Percentiles rank a stretch among this genome's conserved stretches.
These are phyloP conservation scores for Populus trichocarpa DNA, from an alignment of 441 rosid species.

Conservation along the genomic window DNA sequence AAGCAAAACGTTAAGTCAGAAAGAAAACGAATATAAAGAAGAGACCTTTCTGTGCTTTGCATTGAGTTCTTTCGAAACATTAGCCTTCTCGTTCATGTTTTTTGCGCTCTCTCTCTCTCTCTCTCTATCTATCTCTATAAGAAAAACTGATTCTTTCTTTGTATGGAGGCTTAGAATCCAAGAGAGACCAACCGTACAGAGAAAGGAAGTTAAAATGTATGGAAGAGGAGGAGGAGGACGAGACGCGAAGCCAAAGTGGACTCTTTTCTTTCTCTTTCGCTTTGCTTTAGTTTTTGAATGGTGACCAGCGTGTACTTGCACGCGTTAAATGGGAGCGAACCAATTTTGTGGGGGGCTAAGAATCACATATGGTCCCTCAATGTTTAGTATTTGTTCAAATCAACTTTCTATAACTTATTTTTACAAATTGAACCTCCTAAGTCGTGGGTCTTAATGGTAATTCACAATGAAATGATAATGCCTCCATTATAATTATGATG, in stretches of 20 bases:
- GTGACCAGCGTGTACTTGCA: constrained; percentile 14
- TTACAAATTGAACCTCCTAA: background rate
- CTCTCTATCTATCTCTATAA: background rate
- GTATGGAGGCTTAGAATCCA: constrained; percentile 12
- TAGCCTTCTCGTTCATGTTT: constrained; percentile 63
- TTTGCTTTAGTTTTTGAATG: constrained; percentile 22
- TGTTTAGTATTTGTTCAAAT: background rate
- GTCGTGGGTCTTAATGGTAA: background rate
- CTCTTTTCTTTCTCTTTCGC: constrained; percentile 7
- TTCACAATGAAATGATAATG: background rate
- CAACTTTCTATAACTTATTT: background rate
- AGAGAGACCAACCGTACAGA: constrained; percentile 8
- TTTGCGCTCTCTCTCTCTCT: background rate
- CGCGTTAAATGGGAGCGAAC: constrained; percentile 2
- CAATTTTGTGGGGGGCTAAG: background rate
- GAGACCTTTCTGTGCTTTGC: constrained; percentile 56
- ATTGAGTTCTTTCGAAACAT: constrained; percentile 60
- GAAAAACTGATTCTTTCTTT: background rate
- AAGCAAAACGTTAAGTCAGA: background rate
- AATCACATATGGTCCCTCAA: background rate
- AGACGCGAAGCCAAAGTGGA: constrained; percentile 25
- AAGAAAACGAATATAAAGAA: background rate
- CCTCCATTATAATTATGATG: no score
- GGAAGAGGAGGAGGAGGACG: constrained; percentile 6
- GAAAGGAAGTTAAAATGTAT: background rate